phyloP scores from a whole-genome alignment of 2,329 filamentous ascomycete genomes.

The Penicillium occitanis region DNA sequence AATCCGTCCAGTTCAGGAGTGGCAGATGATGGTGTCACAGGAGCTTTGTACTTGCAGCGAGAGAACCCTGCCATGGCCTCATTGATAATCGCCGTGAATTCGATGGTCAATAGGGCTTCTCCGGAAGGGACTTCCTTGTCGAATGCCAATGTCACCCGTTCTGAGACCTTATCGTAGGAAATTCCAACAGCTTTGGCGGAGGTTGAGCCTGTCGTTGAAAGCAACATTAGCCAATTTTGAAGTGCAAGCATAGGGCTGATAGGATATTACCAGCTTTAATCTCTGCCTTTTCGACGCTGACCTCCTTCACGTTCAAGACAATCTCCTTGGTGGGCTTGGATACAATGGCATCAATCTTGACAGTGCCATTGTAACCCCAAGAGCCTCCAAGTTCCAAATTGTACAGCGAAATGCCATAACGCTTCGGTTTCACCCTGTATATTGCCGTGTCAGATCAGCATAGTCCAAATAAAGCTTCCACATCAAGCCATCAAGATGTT shows the following conservation, averaged over 20 bases:
- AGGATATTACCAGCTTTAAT: slow-evolving; percentile 35
- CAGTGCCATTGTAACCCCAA: slow-evolving; percentile 83
- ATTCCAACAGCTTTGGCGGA: slow-evolving; percentile 61
- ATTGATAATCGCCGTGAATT: slow-evolving; percentile 81
- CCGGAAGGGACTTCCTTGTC: slow-evolving; percentile 67
- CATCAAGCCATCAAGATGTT: slow-evolving; percentile 7
- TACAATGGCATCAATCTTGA: slow-evolving; percentile 76
- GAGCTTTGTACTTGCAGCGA: slow-evolving; percentile 87
- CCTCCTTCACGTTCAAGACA: slow-evolving; percentile 79
- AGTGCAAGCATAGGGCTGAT: background rate
- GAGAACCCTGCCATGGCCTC: slow-evolving; percentile 93
- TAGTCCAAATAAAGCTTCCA: background rate
- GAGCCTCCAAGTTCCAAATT: slow-evolving; percentile 69
- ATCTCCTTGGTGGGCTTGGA: slow-evolving; percentile 71
- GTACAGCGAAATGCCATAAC: slow-evolving; percentile 80
- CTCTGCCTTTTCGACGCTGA: slow-evolving; percentile 67
- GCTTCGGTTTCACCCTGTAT: slow-evolving; percentile 70
- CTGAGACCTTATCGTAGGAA: slow-evolving; percentile 77
- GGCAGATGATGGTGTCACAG: slow-evolving; percentile 67
- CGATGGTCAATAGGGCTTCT: slow-evolving; percentile 67
- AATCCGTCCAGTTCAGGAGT: slow-evolving; percentile 70
- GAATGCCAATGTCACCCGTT: slow-evolving; percentile 79
- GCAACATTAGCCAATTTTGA: background rate
- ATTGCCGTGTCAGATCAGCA: slow-evolving; percentile 17
- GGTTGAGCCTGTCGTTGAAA: slow-evolving; percentile 27